Evolutionary conservation across 164 flowering plant species (phyloP), one percentile per base, ranked within the genome.

Genomic region (Stephania cephalantha): DNA sequence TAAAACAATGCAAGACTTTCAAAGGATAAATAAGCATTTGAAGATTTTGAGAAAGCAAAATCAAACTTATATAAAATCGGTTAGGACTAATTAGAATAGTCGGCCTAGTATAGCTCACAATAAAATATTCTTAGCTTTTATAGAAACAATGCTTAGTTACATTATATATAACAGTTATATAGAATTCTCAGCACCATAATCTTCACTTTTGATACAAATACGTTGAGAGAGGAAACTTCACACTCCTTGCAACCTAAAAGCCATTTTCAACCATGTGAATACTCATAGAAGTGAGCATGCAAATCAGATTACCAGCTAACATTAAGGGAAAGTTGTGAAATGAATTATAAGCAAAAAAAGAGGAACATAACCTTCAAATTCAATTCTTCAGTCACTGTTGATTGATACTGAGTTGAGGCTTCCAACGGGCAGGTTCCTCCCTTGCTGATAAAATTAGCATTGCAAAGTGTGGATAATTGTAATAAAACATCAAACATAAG

Each of bases 381-480:
- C 82, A 88, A 79, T 67, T 94, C 97, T 83, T 96, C 99, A 71
- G 85, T 83, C 9, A 96, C 83, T 2, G 85, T 86, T 73, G 89
- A 89, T 70, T 95, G 83, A 74, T 94, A 94, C 15, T 95, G 88
- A 71, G 87, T 88, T 64, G 95, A 87, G 46, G 95, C 97, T 73
- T 96, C 99, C 55, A 94, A 75, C 2, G 98, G 99, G 71, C 99
- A 94, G 81, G 83, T 92, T 80, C 92, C 87, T 61, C 98, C 94
- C 84, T 86, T 96, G 75, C 81, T 82, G 73, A 96, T 88, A 81
- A 92, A 92, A 82, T 90, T 92, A 75, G 97, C 93, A 84, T 86
- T 89, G 80, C 95, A 96, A 46, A 94, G 93, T 74, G 97, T 94
- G 61, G 99, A 92, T 76, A 96, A 78, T 78, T 96, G 98, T 85